A percentile compares a stretch with the other conserved stretches of the same genome.
Conservation (phyloP, 345 rosid species). For the Theobroma cacao region DNA sequence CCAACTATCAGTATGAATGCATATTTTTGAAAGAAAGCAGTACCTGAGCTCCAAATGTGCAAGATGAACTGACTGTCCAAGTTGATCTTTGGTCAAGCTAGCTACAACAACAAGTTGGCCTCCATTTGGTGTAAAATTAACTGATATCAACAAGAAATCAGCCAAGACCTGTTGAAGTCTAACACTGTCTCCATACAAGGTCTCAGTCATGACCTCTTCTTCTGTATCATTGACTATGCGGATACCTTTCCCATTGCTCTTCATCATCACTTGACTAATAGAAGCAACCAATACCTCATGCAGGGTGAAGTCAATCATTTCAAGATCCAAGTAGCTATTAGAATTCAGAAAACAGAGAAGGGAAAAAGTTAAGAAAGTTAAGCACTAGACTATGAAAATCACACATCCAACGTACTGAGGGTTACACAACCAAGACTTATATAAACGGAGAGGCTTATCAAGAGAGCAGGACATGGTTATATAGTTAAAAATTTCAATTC, state of each 20-base stretch:
- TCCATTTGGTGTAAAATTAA: slow-evolving; percentile 57
- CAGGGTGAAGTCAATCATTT: slow-evolving; percentile 72
- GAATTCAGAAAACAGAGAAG: neutral
- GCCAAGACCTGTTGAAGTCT: slow-evolving; percentile 85
- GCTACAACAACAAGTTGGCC: slow-evolving; percentile 54
- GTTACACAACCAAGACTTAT: neutral
- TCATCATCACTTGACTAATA: slow-evolving; percentile 71
- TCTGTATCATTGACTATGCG: slow-evolving; percentile 45
- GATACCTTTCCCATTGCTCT: slow-evolving; percentile 59
- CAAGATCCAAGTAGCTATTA: slow-evolving; percentile 70
- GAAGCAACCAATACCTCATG: slow-evolving; percentile 52
- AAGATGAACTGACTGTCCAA: slow-evolving; percentile 72
- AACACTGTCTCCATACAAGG: slow-evolving; percentile 73
- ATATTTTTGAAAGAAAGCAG: neutral
- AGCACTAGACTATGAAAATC: neutral
- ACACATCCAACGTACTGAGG: neutral
- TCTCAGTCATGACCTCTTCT: slow-evolving; percentile 51
- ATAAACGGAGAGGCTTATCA: neutral
- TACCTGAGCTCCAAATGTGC: slow-evolving; percentile 75
- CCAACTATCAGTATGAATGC: neutral
- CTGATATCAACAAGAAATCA: slow-evolving; percentile 63
- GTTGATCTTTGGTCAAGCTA: slow-evolving; percentile 57
- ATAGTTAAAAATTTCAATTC: neutral
- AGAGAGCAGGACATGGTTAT: neutral
- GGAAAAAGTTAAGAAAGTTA: neutral